These are phyloP conservation scores for Nicotiana paniculata DNA, from an alignment of 257 asterid species.

Conservation along the genomic window DNA sequence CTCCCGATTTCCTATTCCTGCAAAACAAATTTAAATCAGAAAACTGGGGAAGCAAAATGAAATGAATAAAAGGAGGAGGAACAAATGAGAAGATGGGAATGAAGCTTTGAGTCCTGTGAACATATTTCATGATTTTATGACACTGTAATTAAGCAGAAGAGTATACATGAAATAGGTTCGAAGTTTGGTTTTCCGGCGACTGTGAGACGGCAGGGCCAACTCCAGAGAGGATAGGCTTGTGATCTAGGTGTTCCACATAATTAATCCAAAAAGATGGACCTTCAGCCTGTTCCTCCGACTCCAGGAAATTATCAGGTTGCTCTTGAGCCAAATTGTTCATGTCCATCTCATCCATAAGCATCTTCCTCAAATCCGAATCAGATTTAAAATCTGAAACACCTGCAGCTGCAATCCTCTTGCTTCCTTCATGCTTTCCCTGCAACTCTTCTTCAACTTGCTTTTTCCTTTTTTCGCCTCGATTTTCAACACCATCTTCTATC, in stretches of 20 bases:
- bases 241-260: slow-evolving; percentile 6
- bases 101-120: neutral
- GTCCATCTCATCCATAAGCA: slow-evolving; percentile 9
- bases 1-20: neutral
- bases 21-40: neutral
- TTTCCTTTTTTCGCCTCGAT: neutral
- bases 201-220: neutral
- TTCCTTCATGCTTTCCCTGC: neutral
- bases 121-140: neutral
- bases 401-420: neutral
- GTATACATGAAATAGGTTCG: neutral
- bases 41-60: neutral
- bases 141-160: neutral
- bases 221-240: neutral
- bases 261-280: slow-evolving; percentile 1
- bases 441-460: neutral
- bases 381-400: neutral
- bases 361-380: neutral
- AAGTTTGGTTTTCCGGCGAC: neutral
- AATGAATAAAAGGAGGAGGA: no score
- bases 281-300: neutral
- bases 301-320: slow-evolving; percentile 8
- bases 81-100: neutral
- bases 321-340: slow-evolving; percentile 3
- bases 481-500: neutral